Base-by-base conservation (phyloP, 2,329 filamentous ascomycete genomes). In the Trichophaea hybrida region DNA sequence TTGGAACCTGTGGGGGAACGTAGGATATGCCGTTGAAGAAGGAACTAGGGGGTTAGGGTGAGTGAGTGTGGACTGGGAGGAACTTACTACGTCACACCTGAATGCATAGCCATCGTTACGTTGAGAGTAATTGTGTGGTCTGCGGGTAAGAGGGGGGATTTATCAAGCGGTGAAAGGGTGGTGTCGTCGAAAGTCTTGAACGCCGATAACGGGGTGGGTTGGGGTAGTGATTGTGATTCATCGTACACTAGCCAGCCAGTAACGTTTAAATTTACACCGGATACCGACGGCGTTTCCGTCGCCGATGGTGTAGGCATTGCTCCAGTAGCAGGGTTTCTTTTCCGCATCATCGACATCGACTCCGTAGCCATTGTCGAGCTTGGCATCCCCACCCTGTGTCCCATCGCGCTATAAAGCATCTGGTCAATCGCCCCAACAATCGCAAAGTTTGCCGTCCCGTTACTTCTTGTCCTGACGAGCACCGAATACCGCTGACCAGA, bases 21-120 rank as follows among this genome's bases (percentile, higher is more conserved):
- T 90, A 94, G 35, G 85, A 88, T 64, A 88, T 80, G 71, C 86
- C 83, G 75, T 91, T 90, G 74, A 86, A 80, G 72, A 83, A 83
- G 62, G 81, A 82, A 17, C 71, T 73, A n/a, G n/a, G n/a, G n/a
- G n/a, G n/a, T n/a, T n/a, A n/a, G n/a, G n/a, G n/a, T n/a, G n/a
- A n/a, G n/a, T n/a, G n/a, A n/a, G n/a, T n/a, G n/a, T n/a, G n/a
- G n/a, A n/a, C n/a, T n/a, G n/a, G n/a, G n/a, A n/a, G n/a, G 13
- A n/a, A n/a, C 83, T 32, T 87, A 87, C 71, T 80, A 78, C 33
- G 79, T 79, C 1, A 85, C 85, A 60, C 89, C 78, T 24, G 75
- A 76, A 8, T 88, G 76, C 61, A 84, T 82, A 66, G 82, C 77
- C 80, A 86, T 86, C 61, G 75, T 75, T 2, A 86, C 77, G 62